These are phyloP conservation scores for Penicillium riverlandense DNA, from an alignment of 495 filamentous ascomycete species.

Conservation along the genomic window DNA sequence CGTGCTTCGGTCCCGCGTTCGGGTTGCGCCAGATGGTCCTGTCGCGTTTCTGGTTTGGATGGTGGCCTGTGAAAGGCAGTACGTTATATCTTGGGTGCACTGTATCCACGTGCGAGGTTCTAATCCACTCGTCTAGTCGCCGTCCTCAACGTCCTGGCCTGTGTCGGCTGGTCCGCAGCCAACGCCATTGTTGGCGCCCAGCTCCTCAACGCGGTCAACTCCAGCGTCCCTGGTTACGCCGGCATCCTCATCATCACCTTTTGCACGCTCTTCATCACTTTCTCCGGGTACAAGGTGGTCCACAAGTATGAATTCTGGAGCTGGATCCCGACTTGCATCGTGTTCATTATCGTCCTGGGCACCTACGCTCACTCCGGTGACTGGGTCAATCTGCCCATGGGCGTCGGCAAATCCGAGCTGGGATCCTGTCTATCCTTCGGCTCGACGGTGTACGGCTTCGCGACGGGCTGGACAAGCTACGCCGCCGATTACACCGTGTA, in stretches of 20 bases:
- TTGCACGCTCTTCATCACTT: conserved; percentile 61
- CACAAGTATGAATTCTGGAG: conserved; percentile 73
- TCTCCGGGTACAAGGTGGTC: conserved; percentile 77
- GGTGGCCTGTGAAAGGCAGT: conserved; percentile 64
- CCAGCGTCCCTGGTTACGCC: conserved; percentile 61
- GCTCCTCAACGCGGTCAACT: conserved; percentile 70
- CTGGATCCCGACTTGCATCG: conserved; percentile 70
- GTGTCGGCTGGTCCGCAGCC: conserved; percentile 68
- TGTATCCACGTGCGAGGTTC: no score
- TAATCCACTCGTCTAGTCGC: conserved; percentile 43
- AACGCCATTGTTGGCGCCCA: conserved; percentile 82
- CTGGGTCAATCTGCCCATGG: conserved; percentile 62
- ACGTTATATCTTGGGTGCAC: no score
- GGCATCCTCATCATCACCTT: conserved; percentile 72
- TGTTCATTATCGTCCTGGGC: conserved; percentile 72
- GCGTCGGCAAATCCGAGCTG: conserved; percentile 51
- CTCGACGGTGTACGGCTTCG: conserved; percentile 68
- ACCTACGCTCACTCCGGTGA: conserved; percentile 68
- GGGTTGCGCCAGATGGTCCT: conserved; percentile 82
- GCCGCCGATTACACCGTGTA: conserved; percentile 83
- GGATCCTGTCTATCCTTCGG: conserved; percentile 66
- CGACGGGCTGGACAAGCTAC: conserved; percentile 73
- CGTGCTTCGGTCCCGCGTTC: conserved; percentile 69
- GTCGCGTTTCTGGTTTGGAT: conserved; percentile 78
- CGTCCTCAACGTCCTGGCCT: conserved; percentile 68